A percentile compares a stretch with the other conserved stretches of the same genome.
Conservation (phyloP, 257 asterid genomes). For the Marsdenia floribunda region DNA sequence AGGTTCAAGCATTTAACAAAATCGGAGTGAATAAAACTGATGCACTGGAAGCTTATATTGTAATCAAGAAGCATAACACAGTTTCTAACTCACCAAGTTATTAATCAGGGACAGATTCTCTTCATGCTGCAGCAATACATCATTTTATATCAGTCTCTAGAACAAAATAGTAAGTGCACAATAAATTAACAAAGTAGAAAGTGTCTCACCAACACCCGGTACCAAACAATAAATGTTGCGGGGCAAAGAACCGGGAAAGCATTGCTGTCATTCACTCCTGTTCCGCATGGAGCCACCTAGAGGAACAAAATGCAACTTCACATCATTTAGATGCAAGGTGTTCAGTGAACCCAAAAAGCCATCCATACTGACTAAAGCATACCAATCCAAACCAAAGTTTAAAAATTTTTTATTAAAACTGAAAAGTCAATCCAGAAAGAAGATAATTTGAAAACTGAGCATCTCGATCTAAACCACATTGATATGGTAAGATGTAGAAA, state of each 20-base stretch:
- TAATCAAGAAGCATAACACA: constrained; percentile 5
- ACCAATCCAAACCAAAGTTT: not conserved
- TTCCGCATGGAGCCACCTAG: constrained; percentile 46
- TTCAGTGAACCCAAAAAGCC: not conserved
- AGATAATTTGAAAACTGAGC: no score
- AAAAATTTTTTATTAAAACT: no score
- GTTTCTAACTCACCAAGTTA: constrained; percentile 51
- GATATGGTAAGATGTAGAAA: no score
- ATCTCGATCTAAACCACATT: no score
- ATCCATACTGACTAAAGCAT: not conserved
- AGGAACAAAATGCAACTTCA: constrained; percentile 7
- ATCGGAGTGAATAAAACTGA: not conserved
- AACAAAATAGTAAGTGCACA: constrained; percentile 16
- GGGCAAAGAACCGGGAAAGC: constrained; percentile 60
- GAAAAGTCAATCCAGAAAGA: no score
- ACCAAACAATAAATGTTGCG: constrained; percentile 68
- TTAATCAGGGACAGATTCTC: constrained; percentile 61
- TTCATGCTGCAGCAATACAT: constrained; percentile 61
- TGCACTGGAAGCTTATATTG: not conserved
- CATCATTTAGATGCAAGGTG: not conserved
- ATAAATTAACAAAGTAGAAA: constrained; percentile 1
- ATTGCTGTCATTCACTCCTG: constrained; percentile 39
- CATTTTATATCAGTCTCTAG: constrained; percentile 26
- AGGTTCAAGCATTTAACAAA: not conserved
- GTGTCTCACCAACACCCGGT: constrained; percentile 66